phyloP scores from a whole-genome alignment of 305 asterid genomes.

The Solanum chacoense region DNA sequence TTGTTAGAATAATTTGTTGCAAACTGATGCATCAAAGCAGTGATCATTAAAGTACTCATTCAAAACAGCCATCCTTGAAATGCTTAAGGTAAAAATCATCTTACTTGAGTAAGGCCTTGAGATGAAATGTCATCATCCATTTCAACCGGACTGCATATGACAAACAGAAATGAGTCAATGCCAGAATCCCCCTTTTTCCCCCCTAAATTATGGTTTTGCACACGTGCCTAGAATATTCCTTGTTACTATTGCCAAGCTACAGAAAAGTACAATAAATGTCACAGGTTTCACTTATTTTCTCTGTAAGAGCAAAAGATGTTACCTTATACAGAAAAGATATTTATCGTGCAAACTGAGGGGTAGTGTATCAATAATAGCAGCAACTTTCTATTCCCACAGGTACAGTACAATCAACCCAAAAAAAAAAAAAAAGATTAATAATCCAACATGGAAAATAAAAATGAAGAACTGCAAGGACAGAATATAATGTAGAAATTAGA shows the following conservation, averaged over 20 bases:
- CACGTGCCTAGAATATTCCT: not conserved
- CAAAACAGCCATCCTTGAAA: not conserved
- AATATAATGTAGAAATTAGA: not conserved
- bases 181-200: not conserved
- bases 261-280: not conserved
- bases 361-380: conserved; percentile 74
- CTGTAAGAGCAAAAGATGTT: conserved; percentile 1
- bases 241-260: not conserved
- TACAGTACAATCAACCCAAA: not conserved
- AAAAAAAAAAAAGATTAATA: not conserved
- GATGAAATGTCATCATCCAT: conserved; percentile 69
- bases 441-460: not conserved
- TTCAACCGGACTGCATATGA: conserved; percentile 69
- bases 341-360: conserved; percentile 74
- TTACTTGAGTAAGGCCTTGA: conserved; percentile 89
- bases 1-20: conserved; percentile 60
- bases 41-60: not conserved
- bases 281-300: not conserved
- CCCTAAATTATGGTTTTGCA: not conserved
- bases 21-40: conserved; percentile 42
- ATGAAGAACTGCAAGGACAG: not conserved
- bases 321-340: conserved; percentile 77
- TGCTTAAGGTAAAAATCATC: conserved; percentile 7
- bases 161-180: conserved; percentile 9
- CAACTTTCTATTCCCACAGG: conserved; percentile 58